Conservation (phyloP, 306 rosid genomes). For the Purshia tridentata region DNA sequence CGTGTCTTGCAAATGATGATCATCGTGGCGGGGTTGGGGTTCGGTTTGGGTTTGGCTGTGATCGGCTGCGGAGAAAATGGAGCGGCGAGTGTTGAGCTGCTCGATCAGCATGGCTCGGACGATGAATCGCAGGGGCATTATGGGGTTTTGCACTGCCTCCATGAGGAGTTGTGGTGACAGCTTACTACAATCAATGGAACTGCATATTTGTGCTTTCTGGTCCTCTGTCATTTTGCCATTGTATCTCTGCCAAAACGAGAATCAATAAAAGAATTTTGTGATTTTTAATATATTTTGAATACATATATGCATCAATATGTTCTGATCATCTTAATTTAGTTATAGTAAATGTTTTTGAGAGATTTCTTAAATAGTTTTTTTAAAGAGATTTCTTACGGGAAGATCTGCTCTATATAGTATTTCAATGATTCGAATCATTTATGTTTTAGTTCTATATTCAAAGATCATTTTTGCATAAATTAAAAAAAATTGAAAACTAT, state of each 20-base stretch:
- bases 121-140: constrained; percentile 74
- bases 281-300: no score
- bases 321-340: no score
- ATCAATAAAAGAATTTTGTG: no score
- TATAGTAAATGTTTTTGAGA: no score
- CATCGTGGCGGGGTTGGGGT: background rate
- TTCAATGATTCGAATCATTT: no score
- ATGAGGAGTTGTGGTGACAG: constrained; percentile 50
- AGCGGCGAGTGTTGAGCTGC: constrained; percentile 73
- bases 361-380: no score
- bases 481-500: no score
- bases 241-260: constrained; percentile 42
- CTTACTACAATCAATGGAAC: constrained; percentile 61
- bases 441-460: no score
- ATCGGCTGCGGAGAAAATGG: constrained; percentile 36
- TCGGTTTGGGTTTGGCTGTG: background rate
- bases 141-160: constrained; percentile 71
- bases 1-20: background rate
- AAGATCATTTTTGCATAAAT: no score
- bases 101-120: constrained; percentile 76
- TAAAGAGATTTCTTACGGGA: no score
- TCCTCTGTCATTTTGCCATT: constrained; percentile 55
- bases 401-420: no score
- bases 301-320: no score
- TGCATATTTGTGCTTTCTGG: constrained; percentile 57